These are phyloP conservation scores for Quercus glauca DNA, from an alignment of 306 rosid species.

Conservation along the genomic window DNA sequence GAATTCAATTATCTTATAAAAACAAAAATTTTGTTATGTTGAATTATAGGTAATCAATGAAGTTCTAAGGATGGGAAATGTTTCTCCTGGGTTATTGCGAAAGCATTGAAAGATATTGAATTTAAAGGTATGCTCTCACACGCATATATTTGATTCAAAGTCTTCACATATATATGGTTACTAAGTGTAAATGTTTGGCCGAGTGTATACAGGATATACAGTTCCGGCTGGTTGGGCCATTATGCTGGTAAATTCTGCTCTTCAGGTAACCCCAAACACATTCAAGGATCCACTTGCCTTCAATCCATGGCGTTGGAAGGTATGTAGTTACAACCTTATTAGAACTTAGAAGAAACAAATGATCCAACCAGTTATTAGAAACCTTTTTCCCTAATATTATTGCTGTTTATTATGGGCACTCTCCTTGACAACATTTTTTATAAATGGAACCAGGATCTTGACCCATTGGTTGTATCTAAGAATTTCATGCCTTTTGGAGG, in stretches of 20 bases:
- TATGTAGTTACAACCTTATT: neutral
- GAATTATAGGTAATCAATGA: slow-evolving; percentile 36
- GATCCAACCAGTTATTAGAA: neutral
- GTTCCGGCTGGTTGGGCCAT: slow-evolving; percentile 2
- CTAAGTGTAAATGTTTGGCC: neutral
- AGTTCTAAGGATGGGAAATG: slow-evolving; percentile 28
- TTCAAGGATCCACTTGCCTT: too few species aligned
- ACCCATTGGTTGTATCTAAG: neutral
- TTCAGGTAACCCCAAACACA: too few species aligned
- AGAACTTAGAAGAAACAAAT: too few species aligned
- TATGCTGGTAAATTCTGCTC: too few species aligned
- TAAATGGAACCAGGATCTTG: slow-evolving; percentile 7
- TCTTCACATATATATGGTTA: neutral
- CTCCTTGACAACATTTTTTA: neutral
- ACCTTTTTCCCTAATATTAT: neutral
- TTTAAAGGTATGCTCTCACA: slow-evolving; percentile 17
- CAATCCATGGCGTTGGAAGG: slow-evolving; percentile 46
- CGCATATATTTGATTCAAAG: neutral
- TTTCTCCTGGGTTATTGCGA: slow-evolving; percentile 31
- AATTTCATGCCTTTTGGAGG: slow-evolving; percentile 18
- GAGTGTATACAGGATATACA: slow-evolving; percentile 28
- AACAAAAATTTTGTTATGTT: neutral
- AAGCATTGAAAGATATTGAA: slow-evolving; percentile 30
- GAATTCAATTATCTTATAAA: neutral
- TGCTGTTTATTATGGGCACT: neutral